These are phyloP conservation scores for Gloeopeniophorella convolvens DNA, from an alignment of 768 basidiomycete genomes.

Conservation along the genomic window DNA sequence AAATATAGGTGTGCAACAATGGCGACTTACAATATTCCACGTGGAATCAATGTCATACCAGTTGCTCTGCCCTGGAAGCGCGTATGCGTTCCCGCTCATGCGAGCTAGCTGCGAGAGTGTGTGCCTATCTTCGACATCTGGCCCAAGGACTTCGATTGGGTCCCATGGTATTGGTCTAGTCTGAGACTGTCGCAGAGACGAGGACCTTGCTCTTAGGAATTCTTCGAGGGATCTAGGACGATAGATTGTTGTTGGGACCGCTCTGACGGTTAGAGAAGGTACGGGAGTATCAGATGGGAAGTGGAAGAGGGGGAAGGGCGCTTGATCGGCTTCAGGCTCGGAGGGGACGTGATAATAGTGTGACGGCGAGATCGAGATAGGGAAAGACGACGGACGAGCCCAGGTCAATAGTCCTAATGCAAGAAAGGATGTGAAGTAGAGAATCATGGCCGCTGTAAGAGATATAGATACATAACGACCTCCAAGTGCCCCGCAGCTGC, in stretches of 20 bases:
- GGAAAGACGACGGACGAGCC: background rate
- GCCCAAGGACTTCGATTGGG: slow-evolving; percentile 54
- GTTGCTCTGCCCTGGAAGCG: slow-evolving; percentile 54
- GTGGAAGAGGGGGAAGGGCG: background rate
- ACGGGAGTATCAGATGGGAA: background rate
- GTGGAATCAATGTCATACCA: slow-evolving; percentile 78
- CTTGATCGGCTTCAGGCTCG: too few species aligned
- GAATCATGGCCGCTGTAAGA: too few species aligned
- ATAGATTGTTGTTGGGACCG: slow-evolving; percentile 51
- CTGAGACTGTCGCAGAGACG: slow-evolving; percentile 43
- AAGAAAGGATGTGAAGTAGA: too few species aligned
- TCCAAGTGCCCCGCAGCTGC: too few species aligned
- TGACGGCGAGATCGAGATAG: too few species aligned
- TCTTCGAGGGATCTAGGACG: slow-evolving; percentile 48
- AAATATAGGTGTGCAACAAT: slow-evolving; percentile 7
- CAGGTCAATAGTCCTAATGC: too few species aligned
- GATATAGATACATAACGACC: too few species aligned
- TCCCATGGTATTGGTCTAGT: slow-evolving; percentile 64
- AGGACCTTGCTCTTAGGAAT: slow-evolving; percentile 45
- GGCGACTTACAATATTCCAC: slow-evolving; percentile 51
- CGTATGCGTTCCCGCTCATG: slow-evolving; percentile 89
- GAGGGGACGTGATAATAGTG: too few species aligned
- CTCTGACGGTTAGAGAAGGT: slow-evolving; percentile 32
- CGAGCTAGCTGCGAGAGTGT: slow-evolving; percentile 78
- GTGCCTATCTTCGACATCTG: slow-evolving; percentile 72